Percentiles rank a stretch among this genome's conserved stretches.
Conservation (phyloP, 352 stramenopile genomes). For the Phytophthora vignae region DNA sequence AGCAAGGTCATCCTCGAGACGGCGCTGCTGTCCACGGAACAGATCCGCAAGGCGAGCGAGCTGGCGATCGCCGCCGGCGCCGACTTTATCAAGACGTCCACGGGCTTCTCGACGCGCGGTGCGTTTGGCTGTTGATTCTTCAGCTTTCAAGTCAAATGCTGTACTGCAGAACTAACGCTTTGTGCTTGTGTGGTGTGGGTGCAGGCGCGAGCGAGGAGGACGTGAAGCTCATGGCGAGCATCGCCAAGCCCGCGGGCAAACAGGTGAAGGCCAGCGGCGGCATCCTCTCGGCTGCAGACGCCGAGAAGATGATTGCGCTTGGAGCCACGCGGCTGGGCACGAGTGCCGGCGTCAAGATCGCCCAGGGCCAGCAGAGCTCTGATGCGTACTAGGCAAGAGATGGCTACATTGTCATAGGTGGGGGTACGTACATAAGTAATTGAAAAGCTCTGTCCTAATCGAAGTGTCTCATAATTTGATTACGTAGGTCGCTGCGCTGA, state of each 20-base stretch:
- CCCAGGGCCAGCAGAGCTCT: constrained; percentile 45
- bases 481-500: constrained; percentile 1
- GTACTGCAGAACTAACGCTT: background rate
- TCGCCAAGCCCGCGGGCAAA: constrained; percentile 66
- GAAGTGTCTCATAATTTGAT: constrained; percentile 20
- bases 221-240: constrained; percentile 73
- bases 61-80: constrained; percentile 70
- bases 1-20: constrained; percentile 91
- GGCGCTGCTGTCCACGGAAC: constrained; percentile 68
- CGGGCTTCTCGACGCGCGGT: constrained; percentile 85
- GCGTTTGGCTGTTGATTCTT: constrained; percentile 1
- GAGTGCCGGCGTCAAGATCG: constrained; percentile 74
- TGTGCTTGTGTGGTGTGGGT: background rate
- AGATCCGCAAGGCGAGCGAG: constrained; percentile 77
- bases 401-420: constrained; percentile 26
- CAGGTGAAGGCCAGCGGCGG: constrained; percentile 87
- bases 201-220: constrained; percentile 79
- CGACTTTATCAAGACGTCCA: constrained; percentile 92
- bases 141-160: background rate
- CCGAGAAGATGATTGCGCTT: constrained; percentile 72
- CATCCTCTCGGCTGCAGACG: constrained; percentile 74
- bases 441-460: background rate
- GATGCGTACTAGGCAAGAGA: constrained; percentile 27
- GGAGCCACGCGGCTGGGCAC: constrained; percentile 78
- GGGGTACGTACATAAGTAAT: no score